Conservation (phyloP, 2,329 filamentous ascomycete species). For the Endoconidiophora laricicola region DNA sequence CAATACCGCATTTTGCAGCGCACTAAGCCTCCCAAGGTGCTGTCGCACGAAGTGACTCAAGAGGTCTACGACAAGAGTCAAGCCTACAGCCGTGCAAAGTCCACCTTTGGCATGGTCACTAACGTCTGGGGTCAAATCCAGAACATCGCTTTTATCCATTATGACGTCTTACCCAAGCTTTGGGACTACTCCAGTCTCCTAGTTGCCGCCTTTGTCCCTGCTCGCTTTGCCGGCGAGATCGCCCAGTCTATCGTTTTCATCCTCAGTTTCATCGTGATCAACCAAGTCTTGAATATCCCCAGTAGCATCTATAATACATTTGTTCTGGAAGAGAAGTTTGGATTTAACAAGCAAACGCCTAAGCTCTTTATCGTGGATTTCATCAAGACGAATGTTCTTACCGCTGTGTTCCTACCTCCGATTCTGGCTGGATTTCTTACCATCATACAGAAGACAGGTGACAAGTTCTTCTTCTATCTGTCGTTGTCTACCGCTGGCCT, state of each 20-base stretch:
- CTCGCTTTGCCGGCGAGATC: slow-evolving; percentile 77
- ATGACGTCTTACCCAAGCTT: slow-evolving; percentile 76
- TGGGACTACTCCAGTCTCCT: slow-evolving; percentile 69
- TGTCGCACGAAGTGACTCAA: slow-evolving; percentile 74
- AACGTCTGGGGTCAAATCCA: slow-evolving; percentile 75
- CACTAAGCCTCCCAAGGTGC: slow-evolving; percentile 66
- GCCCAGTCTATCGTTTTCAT: slow-evolving; percentile 86
- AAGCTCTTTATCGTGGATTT: slow-evolving; percentile 79
- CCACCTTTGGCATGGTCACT: slow-evolving; percentile 68
- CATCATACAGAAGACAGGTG: slow-evolving; percentile 88
- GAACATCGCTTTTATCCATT: slow-evolving; percentile 78
- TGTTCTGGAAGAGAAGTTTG: slow-evolving; percentile 88
- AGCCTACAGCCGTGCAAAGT: slow-evolving; percentile 79
- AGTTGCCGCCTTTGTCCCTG: slow-evolving; percentile 57
- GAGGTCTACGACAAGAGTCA: slow-evolving; percentile 91
- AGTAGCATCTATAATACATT: slow-evolving; percentile 85
- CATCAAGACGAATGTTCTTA: slow-evolving; percentile 75
- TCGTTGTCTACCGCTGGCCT: slow-evolving; percentile 84
- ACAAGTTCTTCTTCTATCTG: slow-evolving; percentile 93
- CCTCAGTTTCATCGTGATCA: slow-evolving; percentile 68
- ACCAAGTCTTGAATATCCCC: slow-evolving; percentile 64
- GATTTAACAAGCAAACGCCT: slow-evolving; percentile 96
- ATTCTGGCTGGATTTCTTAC: slow-evolving; percentile 82
- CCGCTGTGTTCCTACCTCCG: slow-evolving; percentile 64
- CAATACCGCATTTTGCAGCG: slow-evolving; percentile 78